Evolutionary conservation across 345 rosid species (phyloP), one percentile per base, ranked within the genome.

Genomic region (Gossypium longicalyx): DNA sequence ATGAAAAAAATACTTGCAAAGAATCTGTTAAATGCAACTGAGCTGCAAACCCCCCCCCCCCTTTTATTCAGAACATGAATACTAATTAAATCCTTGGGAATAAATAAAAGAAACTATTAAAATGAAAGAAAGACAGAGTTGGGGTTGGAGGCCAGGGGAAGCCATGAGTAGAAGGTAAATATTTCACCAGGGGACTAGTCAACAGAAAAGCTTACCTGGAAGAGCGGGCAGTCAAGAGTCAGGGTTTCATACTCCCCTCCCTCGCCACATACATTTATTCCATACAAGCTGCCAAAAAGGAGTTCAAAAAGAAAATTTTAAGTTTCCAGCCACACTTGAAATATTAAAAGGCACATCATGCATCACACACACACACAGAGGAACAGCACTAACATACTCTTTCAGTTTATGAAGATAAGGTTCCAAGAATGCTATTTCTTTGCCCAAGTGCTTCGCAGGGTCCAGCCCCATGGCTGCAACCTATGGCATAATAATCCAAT

Each of bases 161-260:
- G 17, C 9, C 8, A 15, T 3, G 43, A 38, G 6, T 65, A n/a
- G 17, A 27, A 43, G 64, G 12, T 20, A 65, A 67, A 71, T 70
- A 34, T 70, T 51, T 51, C 59, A 38, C 15, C 64, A 57, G 47
- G 65, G 63, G 65, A 75, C 47, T 51, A 76, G 45, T 66, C 29
- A 79, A 10, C 4, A 43, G 10, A 70, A 56, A 76, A 67, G 71
- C 89, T 83, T 87, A 93, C 99, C 10, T 80, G 82, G 80, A 96
- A 96, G 75, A 96, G 93, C 0, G 97, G 98, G 79, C 97, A 93
- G 84, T 96, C 99, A 10, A 93, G 97, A 22, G 99, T 93, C 86
- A 96, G 72, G 19, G 93, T 91, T 80, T 93, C 98, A 70, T 96
- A 96, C 83, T 96, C 98, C 66, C 99, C 98, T 85, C 98, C 99